phyloP scores from a whole-genome alignment of 1,284 basidiomycete species.

The Bondarzewia mesenterica region DNA sequence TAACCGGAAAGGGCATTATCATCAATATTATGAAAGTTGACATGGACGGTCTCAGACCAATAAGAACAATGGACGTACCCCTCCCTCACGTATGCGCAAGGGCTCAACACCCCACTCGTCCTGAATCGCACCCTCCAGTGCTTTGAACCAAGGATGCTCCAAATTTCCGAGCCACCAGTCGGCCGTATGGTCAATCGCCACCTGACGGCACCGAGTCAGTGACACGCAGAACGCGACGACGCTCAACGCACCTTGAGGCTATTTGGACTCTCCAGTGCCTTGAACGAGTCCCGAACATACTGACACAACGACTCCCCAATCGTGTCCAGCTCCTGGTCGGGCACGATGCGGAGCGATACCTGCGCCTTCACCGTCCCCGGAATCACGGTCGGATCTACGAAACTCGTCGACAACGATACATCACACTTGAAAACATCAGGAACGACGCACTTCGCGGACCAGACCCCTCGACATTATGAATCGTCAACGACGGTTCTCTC shows the following conservation, averaged over 20 bases:
- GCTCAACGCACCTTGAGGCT: slow-evolving; percentile 4
- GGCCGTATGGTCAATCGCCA: slow-evolving; percentile 77
- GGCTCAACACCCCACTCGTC: slow-evolving; percentile 85
- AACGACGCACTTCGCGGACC: slow-evolving; percentile 59
- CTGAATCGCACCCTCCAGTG: slow-evolving; percentile 72
- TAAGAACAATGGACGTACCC: too few species aligned
- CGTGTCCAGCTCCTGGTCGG: slow-evolving; percentile 78
- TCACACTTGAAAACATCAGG: background rate
- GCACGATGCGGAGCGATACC: slow-evolving; percentile 86
- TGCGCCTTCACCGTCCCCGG: slow-evolving; percentile 75
- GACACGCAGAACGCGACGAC: background rate
- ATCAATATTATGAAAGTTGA: too few species aligned
- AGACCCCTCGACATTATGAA: slow-evolving; percentile 65
- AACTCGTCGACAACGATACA: background rate
- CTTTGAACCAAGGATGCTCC: slow-evolving; percentile 76
- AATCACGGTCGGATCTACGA: slow-evolving; percentile 79
- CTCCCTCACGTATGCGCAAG: slow-evolving; percentile 88
- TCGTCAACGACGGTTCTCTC: slow-evolving; percentile 70
- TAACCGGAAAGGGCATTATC: too few species aligned
- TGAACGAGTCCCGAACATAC: slow-evolving; percentile 59
- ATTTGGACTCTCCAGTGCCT: slow-evolving; percentile 60
- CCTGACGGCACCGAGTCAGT: slow-evolving; percentile 29
- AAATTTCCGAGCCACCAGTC: slow-evolving; percentile 95
- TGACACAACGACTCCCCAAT: slow-evolving; percentile 58
- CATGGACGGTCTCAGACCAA: too few species aligned